These are phyloP conservation scores for Paspalum notatum DNA, from an alignment of 176 grass and related monocot genomes.

Conservation along the genomic window DNA sequence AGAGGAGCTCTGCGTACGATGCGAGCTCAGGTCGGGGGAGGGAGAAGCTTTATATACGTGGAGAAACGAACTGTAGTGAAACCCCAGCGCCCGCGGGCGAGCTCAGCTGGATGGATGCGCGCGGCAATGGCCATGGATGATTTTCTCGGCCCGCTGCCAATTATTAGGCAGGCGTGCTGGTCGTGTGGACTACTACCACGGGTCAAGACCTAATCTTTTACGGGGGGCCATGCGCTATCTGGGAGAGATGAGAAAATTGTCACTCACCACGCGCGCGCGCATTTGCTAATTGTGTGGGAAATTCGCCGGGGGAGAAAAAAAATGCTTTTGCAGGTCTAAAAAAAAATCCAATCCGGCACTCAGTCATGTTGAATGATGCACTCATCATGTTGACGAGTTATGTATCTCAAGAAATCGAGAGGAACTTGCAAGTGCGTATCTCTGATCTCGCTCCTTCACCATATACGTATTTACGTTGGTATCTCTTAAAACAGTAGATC, in stretches of 20 bases:
- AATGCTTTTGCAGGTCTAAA: neutral
- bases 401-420: too few species aligned
- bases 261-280: too few species aligned
- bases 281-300: neutral
- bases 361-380: too few species aligned
- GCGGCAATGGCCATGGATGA: conserved; percentile 39
- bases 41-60: conserved; percentile 36
- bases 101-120: neutral
- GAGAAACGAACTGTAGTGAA: neutral
- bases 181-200: neutral
- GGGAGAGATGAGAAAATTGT: too few species aligned
- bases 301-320: neutral
- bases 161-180: conserved; percentile 9
- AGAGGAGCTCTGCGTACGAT: conserved; percentile 4
- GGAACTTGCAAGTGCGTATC: too few species aligned
- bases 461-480: too few species aligned
- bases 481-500: too few species aligned
- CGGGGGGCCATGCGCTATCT: neutral
- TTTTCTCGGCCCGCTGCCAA: conserved; percentile 17
- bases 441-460: too few species aligned
- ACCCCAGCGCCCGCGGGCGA: neutral
- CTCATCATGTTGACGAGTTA: too few species aligned
- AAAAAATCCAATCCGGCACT: too few species aligned
- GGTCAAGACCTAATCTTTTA: conserved; percentile 43
- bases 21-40: neutral